These are phyloP conservation scores for Cydonia oblonga DNA, from an alignment of 331 rosid genomes.

Conservation along the genomic window DNA sequence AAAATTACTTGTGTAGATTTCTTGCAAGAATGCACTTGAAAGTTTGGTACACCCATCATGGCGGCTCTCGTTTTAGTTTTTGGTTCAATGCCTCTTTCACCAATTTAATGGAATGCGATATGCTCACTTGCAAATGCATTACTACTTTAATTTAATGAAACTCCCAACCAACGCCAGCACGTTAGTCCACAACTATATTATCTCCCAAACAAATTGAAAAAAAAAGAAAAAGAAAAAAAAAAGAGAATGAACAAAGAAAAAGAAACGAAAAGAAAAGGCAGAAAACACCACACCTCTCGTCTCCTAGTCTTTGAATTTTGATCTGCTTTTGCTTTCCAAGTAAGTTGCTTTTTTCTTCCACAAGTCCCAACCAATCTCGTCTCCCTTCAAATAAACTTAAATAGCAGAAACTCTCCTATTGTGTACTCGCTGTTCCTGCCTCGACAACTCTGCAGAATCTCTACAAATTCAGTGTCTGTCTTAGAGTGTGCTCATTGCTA, in stretches of 20 bases:
- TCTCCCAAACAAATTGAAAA: slow-evolving; percentile 27
- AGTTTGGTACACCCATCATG: slow-evolving; percentile 18
- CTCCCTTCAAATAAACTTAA: slow-evolving; percentile 15
- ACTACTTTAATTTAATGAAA: slow-evolving; percentile 32
- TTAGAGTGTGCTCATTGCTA: not conserved
- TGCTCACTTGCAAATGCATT: not conserved
- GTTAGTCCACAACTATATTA: slow-evolving; percentile 46
- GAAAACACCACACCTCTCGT: not conserved
- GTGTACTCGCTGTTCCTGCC: not conserved
- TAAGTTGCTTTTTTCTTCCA: slow-evolving; percentile 14
- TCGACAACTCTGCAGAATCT: slow-evolving; percentile 12
- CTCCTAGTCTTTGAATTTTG: not conserved
- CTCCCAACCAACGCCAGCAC: slow-evolving; percentile 47
- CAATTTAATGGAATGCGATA: not conserved
- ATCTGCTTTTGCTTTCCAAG: slow-evolving; percentile 27
- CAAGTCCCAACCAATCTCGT: slow-evolving; percentile 19
- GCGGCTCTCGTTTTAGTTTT: not conserved
- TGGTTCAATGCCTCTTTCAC: not conserved
- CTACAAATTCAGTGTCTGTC: slow-evolving; percentile 1
- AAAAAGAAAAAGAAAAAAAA: slow-evolving; percentile 14
- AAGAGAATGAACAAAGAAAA: slow-evolving; percentile 19
- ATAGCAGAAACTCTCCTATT: not conserved
- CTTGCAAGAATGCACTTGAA: slow-evolving; percentile 7
- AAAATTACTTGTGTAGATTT: not conserved
- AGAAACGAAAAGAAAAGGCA: slow-evolving; percentile 14